Conservation (phyloP, 2,329 filamentous ascomycete species). For the Neonectria faginata region DNA sequence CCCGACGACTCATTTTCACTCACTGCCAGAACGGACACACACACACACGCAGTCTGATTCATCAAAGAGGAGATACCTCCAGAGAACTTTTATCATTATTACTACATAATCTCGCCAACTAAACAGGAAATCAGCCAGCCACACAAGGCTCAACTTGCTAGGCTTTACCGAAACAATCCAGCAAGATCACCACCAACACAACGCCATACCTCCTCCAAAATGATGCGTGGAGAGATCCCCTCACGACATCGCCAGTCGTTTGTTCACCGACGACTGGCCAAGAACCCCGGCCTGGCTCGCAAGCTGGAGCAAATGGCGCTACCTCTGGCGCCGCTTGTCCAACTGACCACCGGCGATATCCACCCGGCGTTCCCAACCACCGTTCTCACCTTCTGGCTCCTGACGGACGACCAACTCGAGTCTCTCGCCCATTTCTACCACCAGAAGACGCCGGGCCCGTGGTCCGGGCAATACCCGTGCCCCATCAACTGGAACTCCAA, state of each 20-base stretch:
- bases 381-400: slow-evolving; percentile 78
- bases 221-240: slow-evolving; percentile 51
- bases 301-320: slow-evolving; percentile 76
- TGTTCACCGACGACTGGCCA: slow-evolving; percentile 51
- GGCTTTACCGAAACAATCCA: slow-evolving; percentile 9
- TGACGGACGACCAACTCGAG: slow-evolving; percentile 78
- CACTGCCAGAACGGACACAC: not conserved
- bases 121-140: not conserved
- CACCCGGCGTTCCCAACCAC: slow-evolving; percentile 75
- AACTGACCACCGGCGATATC: slow-evolving; percentile 69
- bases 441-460: slow-evolving; percentile 70
- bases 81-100: not conserved
- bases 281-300: slow-evolving; percentile 64
- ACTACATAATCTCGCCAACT: not conserved
- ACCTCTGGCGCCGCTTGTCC: slow-evolving; percentile 74
- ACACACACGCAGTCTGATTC: not conserved
- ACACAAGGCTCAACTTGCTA: not conserved
- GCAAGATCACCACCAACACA: slow-evolving; percentile 8
- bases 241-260: slow-evolving; percentile 49
- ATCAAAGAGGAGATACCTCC: not conserved
- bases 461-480: slow-evolving; percentile 72
- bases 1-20: not conserved
- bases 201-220: slow-evolving; percentile 36
- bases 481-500: slow-evolving; percentile 71
- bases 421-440: slow-evolving; percentile 78